A percentile compares a stretch with the other conserved stretches of the same genome.
phyloP scores from a whole-genome alignment of 2,329 filamentous ascomycete genomes.

The Nemania sp. region DNA sequence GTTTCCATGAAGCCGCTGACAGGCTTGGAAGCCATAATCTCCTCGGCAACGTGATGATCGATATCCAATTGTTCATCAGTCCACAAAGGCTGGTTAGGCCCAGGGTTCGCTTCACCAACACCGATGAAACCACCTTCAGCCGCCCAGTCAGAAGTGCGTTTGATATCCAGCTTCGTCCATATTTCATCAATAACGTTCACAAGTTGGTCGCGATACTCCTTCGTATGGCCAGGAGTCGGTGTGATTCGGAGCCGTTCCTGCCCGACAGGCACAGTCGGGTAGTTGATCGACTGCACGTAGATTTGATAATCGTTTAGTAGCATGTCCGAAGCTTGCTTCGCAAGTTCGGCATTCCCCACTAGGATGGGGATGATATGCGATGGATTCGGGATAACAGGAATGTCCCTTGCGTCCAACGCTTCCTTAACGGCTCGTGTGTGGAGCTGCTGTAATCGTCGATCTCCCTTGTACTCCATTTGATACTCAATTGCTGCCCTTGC shows the following conservation, averaged over 20 bases:
- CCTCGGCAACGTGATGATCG: constrained; percentile 60
- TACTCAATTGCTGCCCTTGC: constrained; percentile 92
- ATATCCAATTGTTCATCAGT: constrained; percentile 85
- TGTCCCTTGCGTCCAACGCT: constrained; percentile 74
- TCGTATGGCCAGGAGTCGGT: constrained; percentile 88
- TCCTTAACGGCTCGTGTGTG: constrained; percentile 96
- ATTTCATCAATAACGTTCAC: constrained; percentile 83
- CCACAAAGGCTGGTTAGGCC: constrained; percentile 77
- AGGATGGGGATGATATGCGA: constrained; percentile 94
- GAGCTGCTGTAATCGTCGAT: constrained; percentile 89
- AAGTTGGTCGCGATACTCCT: constrained; percentile 82
- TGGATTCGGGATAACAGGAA: constrained; percentile 96
- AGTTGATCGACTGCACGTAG: constrained; percentile 99
- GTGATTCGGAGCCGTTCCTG: constrained; percentile 96
- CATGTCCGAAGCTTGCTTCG: constrained; percentile 89
- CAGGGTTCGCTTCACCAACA: constrained; percentile 73
- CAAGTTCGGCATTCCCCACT: constrained; percentile 90
- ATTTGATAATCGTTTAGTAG: constrained; percentile 88
- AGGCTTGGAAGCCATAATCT: constrained; percentile 56
- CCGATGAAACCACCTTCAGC: constrained; percentile 91
- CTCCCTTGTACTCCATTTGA: constrained; percentile 81
- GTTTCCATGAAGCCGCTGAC: constrained; percentile 56
- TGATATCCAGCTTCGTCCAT: constrained; percentile 86
- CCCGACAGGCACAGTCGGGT: constrained; percentile 96
- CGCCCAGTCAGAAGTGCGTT: constrained; percentile 91